Evolutionary conservation across 1,284 basidiomycete species (phyloP).

Genomic region (Naganishia sp.): DNA sequence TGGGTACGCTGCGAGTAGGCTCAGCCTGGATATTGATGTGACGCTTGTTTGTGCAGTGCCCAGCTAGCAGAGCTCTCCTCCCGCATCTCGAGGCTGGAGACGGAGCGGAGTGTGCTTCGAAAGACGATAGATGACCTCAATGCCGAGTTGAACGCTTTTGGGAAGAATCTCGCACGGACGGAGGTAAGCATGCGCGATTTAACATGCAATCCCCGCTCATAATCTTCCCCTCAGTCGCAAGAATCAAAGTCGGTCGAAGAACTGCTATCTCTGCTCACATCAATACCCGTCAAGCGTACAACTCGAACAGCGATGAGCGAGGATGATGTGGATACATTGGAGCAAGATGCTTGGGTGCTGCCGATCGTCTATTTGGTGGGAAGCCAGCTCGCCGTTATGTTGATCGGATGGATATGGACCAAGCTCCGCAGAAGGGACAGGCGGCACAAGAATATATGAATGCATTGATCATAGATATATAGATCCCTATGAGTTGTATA

Average conservation of each 20-base stretch:
- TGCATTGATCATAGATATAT: not conserved
- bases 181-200: conserved; percentile 8
- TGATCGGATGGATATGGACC: conserved; percentile 12
- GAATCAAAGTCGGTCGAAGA: conserved; percentile 22
- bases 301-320: not conserved
- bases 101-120: conserved; percentile 33
- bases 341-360: conserved; percentile 17
- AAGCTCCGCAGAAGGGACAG: conserved; percentile 8
- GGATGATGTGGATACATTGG: too few relatives aligned
- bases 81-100: conserved; percentile 36
- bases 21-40: not conserved
- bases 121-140: conserved; percentile 35
- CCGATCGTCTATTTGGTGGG: conserved; percentile 25
- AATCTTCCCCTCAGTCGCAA: conserved; percentile 2
- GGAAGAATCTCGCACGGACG: conserved; percentile 26
- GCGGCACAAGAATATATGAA: conserved; percentile 15
- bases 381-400: conserved; percentile 7
- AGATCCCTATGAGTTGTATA: too few relatives aligned
- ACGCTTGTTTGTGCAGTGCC: conserved; percentile 16
- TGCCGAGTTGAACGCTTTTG: conserved; percentile 33
- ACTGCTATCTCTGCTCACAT: conserved; percentile 6
- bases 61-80: conserved; percentile 35
- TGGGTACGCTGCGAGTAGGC: conserved; percentile 16
- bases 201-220: not conserved
- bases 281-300: not conserved